These are phyloP conservation scores for Trypanosoma boissoni DNA, from an alignment of 208 protist genomes.

Conservation along the genomic window DNA sequence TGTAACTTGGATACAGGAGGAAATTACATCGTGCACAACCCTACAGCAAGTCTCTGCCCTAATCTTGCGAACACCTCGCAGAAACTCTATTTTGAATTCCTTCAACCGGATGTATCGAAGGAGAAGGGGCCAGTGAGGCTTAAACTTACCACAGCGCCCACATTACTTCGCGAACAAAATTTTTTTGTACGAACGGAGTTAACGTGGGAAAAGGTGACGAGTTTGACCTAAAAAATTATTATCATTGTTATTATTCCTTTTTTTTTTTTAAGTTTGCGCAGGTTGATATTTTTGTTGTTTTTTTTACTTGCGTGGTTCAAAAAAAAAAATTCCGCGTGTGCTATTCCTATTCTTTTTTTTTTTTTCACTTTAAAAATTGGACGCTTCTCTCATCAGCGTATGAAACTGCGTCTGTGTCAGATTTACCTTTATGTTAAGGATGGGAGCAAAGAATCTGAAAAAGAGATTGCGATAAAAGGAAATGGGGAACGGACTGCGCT, in stretches of 20 bases:
- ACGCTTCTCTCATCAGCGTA: too few relatives aligned
- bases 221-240: too few relatives aligned
- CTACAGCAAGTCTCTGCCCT: conserved; percentile 22
- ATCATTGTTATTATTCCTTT: too few relatives aligned
- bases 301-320: background rate
- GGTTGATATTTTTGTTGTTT: background rate
- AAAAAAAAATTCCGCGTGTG: background rate
- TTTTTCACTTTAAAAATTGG: conserved; percentile 6
- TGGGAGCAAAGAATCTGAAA: too few relatives aligned
- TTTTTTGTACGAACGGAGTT: conserved; percentile 38
- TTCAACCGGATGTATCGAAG: conserved; percentile 12
- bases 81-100: conserved; percentile 14
- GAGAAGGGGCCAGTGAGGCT: conserved; percentile 8
- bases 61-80: conserved; percentile 13
- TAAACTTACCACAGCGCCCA: conserved; percentile 23
- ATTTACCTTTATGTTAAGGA: too few relatives aligned
- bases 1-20: conserved; percentile 31
- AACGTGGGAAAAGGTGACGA: conserved; percentile 30
- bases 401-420: too few relatives aligned
- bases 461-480: too few relatives aligned
- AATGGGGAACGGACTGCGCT: too few relatives aligned
- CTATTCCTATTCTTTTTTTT: conserved; percentile 1
- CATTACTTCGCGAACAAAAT: conserved; percentile 23
- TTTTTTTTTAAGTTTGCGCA: conserved; percentile 2
- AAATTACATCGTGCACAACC: conserved; percentile 24